These are phyloP conservation scores for Lupinus albus DNA, from an alignment of 306 rosid genomes.

Conservation along the genomic window DNA sequence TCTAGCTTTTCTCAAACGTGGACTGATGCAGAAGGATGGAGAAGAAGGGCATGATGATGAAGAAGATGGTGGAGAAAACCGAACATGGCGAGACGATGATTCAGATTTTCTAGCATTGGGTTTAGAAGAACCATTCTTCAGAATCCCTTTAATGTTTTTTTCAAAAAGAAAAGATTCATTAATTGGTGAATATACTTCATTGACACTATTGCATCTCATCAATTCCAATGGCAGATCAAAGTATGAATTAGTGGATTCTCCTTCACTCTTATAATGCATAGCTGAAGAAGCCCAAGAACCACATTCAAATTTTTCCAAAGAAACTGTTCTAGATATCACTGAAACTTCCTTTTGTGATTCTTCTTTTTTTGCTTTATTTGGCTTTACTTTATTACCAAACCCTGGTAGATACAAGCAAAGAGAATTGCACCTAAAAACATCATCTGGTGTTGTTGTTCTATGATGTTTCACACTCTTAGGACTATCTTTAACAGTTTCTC, in stretches of 20 bases:
- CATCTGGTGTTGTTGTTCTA: slow-evolving; percentile 34
- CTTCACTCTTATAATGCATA: slow-evolving; percentile 46
- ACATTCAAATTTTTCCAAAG: slow-evolving; percentile 86
- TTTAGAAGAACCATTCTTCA: slow-evolving; percentile 57
- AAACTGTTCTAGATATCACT: slow-evolving; percentile 68
- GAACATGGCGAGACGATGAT: slow-evolving; percentile 63
- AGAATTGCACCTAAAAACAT: slow-evolving; percentile 67
- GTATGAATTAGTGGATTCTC: slow-evolving; percentile 55
- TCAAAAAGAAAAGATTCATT: slow-evolving; percentile 55
- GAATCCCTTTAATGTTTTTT: slow-evolving; percentile 60
- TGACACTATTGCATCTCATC: slow-evolving; percentile 47
- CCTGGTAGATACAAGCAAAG: slow-evolving; percentile 77
- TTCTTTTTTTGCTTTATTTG: slow-evolving; percentile 49
- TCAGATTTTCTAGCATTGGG: slow-evolving; percentile 54
- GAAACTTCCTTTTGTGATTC: slow-evolving; percentile 30
- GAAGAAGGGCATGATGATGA: slow-evolving; percentile 65
- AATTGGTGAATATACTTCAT: slow-evolving; percentile 60
- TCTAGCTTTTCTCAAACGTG: slow-evolving; percentile 71
- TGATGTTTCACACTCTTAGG: slow-evolving; percentile 41
- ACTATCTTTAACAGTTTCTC: slow-evolving; percentile 43
- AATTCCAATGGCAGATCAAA: slow-evolving; percentile 84
- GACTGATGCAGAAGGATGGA: slow-evolving; percentile 63
- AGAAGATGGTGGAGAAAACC: slow-evolving; percentile 57
- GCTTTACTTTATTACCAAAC: slow-evolving; percentile 61
- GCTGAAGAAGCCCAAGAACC: slow-evolving; percentile 93